A percentile compares a stretch with the other conserved stretches of the same genome.
Conservation (phyloP, 345 rosid species). For the Anacardium occidentale region DNA sequence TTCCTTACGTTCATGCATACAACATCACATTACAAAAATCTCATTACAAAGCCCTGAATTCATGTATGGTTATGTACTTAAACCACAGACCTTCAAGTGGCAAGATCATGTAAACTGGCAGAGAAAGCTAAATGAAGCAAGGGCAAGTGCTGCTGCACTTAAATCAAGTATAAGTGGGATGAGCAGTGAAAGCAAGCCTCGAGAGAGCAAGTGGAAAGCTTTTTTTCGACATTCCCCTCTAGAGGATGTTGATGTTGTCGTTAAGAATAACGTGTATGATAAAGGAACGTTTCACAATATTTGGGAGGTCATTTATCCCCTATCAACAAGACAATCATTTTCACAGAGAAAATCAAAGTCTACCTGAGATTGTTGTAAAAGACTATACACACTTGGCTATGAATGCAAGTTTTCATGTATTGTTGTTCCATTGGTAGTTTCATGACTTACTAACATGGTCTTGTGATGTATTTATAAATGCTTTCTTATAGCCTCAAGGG, state of each 20-base stretch:
- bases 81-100: constrained; percentile 83
- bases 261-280: constrained; percentile 55
- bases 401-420: background rate
- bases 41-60: constrained; percentile 4
- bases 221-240: constrained; percentile 57
- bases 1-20: background rate
- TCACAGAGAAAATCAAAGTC: constrained; percentile 40
- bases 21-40: background rate
- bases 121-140: constrained; percentile 77
- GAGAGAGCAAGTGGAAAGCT: constrained; percentile 53
- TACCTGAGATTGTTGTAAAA: constrained; percentile 13
- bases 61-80: constrained; percentile 5
- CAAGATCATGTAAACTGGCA: constrained; percentile 76
- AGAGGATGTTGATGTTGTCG: constrained; percentile 39
- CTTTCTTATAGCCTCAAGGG: background rate
- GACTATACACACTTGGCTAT: background rate
- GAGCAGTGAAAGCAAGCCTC: constrained; percentile 41
- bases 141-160: constrained; percentile 57
- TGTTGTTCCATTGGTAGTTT: background rate
- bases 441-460: background rate
- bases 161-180: constrained; percentile 50
- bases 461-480: background rate
- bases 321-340: constrained; percentile 54
- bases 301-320: constrained; percentile 60
- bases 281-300: constrained; percentile 58